Evolutionary conservation across 2,329 filamentous ascomycete species (phyloP).

Genomic region (Stachybotrys chlorohalonatus): DNA sequence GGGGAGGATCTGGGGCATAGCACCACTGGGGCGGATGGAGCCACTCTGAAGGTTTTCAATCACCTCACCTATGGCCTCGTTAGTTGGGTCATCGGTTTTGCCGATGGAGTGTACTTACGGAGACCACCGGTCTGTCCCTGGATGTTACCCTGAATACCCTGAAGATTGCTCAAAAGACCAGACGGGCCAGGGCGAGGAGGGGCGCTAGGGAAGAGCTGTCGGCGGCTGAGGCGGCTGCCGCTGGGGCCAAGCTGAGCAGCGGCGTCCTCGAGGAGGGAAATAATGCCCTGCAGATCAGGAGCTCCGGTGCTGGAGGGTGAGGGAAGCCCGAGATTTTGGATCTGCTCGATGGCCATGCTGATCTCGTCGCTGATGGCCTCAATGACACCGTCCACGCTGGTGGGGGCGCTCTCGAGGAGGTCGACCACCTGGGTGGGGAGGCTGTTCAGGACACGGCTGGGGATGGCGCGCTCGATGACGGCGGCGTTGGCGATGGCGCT

Average conservation of each 20-base stretch:
- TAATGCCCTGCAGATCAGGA: neutral
- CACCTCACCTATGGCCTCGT: neutral
- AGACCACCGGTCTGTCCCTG: neutral
- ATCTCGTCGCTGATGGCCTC: too few relatives aligned
- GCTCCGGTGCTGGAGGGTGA: neutral
- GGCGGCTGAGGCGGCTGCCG: neutral
- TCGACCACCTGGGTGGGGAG: too few relatives aligned
- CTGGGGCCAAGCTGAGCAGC: neutral
- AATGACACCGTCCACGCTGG: neutral
- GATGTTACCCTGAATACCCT: neutral
- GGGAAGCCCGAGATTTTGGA: neutral
- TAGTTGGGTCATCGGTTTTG: neutral
- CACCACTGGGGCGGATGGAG: neutral
- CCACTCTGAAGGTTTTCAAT: neutral
- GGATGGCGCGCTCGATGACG: neutral
- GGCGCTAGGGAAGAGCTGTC: neutral
- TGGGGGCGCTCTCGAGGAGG: neutral
- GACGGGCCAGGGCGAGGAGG: neutral
- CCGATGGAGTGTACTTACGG: neutral
- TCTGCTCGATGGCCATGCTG: neutral
- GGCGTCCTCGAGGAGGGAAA: neutral
- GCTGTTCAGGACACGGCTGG: too few relatives aligned
- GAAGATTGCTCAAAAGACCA: neutral
- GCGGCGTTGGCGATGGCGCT: neutral
- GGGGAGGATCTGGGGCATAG: neutral